phyloP scores from a whole-genome alignment of 2,329 filamentous ascomycete species.

The Talaromyces funiculosus region DNA sequence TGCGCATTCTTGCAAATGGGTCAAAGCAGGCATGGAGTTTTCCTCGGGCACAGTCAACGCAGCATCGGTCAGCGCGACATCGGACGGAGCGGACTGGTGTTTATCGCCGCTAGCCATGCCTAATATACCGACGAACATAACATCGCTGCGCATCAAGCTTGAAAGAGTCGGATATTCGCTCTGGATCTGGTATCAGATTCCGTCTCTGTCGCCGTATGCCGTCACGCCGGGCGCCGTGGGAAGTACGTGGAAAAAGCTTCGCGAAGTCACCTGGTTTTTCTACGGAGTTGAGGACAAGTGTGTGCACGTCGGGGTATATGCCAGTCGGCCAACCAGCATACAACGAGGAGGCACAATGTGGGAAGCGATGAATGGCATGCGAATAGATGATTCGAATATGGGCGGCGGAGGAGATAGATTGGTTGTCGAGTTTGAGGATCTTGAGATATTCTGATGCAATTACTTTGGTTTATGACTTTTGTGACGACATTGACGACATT shows the following conservation, averaged over 20 bases:
- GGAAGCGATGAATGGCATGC: constrained; percentile 33
- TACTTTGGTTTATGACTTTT: background rate
- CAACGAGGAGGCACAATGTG: constrained; percentile 34
- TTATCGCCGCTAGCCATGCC: constrained; percentile 43
- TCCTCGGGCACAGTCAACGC: constrained; percentile 50
- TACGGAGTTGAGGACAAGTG: constrained; percentile 55
- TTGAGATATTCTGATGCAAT: constrained; percentile 43
- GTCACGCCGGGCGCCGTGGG: constrained; percentile 36
- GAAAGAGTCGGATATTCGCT: constrained; percentile 52
- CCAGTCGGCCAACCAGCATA: constrained; percentile 50
- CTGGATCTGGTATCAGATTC: constrained; percentile 54
- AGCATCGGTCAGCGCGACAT: constrained; percentile 52
- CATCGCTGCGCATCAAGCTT: constrained; percentile 51
- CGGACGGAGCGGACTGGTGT: constrained; percentile 55
- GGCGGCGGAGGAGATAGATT: constrained; percentile 32
- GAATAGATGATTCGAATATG: constrained; percentile 18
- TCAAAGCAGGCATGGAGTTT: constrained; percentile 56
- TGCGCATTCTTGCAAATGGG: constrained; percentile 48
- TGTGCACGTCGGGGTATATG: constrained; percentile 55
- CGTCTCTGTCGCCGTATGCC: constrained; percentile 29
- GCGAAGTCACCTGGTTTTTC: constrained; percentile 59
- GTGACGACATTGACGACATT: constrained; percentile 10
- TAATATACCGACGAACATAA: constrained; percentile 35
- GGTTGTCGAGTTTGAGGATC: constrained; percentile 47
- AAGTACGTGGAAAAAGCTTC: constrained; percentile 51